These are phyloP conservation scores for Carex kokanica DNA, from an alignment of 176 grass and related monocot species.

Conservation along the genomic window DNA sequence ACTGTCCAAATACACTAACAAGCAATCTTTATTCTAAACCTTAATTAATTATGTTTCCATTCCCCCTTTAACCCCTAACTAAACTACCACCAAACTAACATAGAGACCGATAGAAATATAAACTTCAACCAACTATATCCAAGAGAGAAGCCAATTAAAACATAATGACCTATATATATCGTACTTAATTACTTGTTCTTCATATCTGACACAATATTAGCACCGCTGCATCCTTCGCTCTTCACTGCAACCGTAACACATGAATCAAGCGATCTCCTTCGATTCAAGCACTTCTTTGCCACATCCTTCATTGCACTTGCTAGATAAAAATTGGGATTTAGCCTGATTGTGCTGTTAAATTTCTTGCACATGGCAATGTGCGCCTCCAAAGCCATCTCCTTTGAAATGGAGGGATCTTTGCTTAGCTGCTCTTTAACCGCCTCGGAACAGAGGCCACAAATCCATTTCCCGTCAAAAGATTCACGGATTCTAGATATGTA, in stretches of 20 bases:
- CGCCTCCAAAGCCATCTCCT: slow-evolving; percentile 46
- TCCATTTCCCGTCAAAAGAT: slow-evolving; percentile 72
- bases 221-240: not conserved
- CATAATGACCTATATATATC: not conserved
- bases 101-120: not conserved
- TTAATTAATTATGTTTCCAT: not conserved
- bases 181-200: not conserved
- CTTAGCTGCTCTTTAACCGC: slow-evolving; percentile 70
- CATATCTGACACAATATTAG: not conserved
- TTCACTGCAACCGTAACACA: slow-evolving; percentile 9
- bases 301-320: slow-evolving; percentile 86
- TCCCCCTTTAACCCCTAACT: not conserved
- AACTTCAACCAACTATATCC: not conserved
- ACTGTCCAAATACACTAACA: not conserved
- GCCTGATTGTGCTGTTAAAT: slow-evolving; percentile 67
- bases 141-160: not conserved
- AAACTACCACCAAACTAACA: too few species aligned
- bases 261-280: slow-evolving; percentile 29
- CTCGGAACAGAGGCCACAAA: slow-evolving; percentile 81
- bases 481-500: slow-evolving; percentile 69
- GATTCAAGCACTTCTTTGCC: slow-evolving; percentile 60
- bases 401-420: slow-evolving; percentile 37
- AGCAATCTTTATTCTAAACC: not conserved
- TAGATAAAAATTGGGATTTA: slow-evolving; percentile 80
- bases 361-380: slow-evolving; percentile 54